Percentiles rank a stretch among this genome's conserved stretches.
phyloP scores from a whole-genome alignment of 495 filamentous ascomycete species.

The Penicillium roqueforti region DNA sequence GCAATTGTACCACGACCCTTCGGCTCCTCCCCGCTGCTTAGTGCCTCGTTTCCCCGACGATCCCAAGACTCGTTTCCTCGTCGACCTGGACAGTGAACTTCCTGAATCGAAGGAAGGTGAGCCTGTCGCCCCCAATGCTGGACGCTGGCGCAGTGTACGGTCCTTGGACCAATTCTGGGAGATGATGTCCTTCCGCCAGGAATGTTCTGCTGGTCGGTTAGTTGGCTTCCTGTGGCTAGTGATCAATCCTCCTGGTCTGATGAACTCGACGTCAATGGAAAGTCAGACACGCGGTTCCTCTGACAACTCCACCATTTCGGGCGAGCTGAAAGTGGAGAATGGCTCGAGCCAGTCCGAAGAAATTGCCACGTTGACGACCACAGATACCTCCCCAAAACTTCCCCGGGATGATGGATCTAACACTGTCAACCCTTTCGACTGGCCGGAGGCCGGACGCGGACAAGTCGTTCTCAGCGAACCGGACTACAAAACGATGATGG shows the following conservation, averaged over 20 bases:
- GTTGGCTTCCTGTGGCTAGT: constrained; percentile 96
- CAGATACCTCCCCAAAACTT: constrained; percentile 4
- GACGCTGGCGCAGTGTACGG: constrained; percentile 76
- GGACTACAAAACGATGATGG: constrained; percentile 72
- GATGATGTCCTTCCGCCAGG: constrained; percentile 94
- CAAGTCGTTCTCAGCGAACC: constrained; percentile 63
- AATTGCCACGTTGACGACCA: neutral
- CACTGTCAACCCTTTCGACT: constrained; percentile 56
- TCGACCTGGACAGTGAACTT: constrained; percentile 81
- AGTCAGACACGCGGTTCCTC: constrained; percentile 19
- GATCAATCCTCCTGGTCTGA: constrained; percentile 52
- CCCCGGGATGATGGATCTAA: constrained; percentile 29
- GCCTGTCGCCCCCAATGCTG: constrained; percentile 40
- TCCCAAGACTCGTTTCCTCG: constrained; percentile 86
- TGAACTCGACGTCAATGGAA: constrained; percentile 40
- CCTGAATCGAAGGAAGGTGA: constrained; percentile 34
- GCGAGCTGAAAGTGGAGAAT: neutral
- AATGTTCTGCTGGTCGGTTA: constrained; percentile 84
- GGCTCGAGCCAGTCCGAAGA: constrained; percentile 1
- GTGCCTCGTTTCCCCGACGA: constrained; percentile 94
- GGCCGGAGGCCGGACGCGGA: constrained; percentile 64
- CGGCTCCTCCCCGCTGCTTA: constrained; percentile 73
- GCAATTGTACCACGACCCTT: constrained; percentile 51
- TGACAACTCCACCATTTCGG: neutral
- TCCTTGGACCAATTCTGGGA: constrained; percentile 95